Base-by-base conservation (phyloP, 2,329 filamentous ascomycete genomes). In the Talaromyces sp. region DNA sequence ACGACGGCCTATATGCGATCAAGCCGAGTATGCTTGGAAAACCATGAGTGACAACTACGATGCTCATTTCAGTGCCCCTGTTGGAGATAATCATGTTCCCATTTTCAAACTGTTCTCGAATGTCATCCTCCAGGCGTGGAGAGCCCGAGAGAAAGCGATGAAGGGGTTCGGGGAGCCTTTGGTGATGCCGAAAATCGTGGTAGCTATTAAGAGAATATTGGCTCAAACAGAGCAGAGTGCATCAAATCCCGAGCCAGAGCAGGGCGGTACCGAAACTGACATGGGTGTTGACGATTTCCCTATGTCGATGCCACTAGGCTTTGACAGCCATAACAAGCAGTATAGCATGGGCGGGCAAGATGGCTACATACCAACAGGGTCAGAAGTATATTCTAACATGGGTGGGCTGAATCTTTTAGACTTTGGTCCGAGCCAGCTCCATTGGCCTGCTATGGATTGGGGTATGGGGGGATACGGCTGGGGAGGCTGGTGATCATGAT, bases 21-120 rank as follows among this genome's bases (percentile, higher is more conserved):
- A 55, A 29, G 56, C 31, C 27, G 62, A 69, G 13, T 55, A 64
- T 4, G 72, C 73, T 4, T 84, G 82, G 81, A 64, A 75, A 8
- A 58, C 70, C 1, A 78, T 84, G 75, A 77, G 72, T 64, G 71
- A 77, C 4, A 82, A 82, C 59, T 81, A 73, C 58, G 49, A 52
- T 52, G 24, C 49, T 31, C 49, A 52, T 27, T 29, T 52, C 4
- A 4, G 13, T 29, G 11, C 17, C 19, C 14, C 49, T 29, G 8
- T n/a, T 26, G 27, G 17, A 9, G 49, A 52, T 24, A 11, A 2
- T 7, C 24, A 35, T 38, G 14, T 38, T 26, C 53, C 14, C 31
- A 1, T 52, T 9, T 52, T 52, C 24, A 52, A 29, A 31, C 49
- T 52, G 13, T 52, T 52, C 49, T 29, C 49, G 14, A 10, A 11